Percentiles rank a stretch among this genome's conserved stretches.
phyloP scores from a whole-genome alignment of 768 basidiomycete species.

The Mycena floridula region DNA sequence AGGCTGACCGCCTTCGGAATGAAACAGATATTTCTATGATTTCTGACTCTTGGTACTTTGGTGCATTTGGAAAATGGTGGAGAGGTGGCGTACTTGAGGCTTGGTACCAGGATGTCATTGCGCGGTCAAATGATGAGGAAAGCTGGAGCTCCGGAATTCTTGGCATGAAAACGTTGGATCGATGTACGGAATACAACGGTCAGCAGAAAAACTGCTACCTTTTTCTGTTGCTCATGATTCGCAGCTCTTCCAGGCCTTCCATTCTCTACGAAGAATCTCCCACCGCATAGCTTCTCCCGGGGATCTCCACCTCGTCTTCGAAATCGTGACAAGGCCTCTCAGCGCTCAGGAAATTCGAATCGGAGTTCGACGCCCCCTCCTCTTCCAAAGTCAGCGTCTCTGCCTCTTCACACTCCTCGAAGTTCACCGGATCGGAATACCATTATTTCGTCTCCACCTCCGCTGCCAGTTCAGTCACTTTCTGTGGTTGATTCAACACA shows the following conservation, averaged over 20 bases:
- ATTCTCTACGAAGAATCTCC: conserved; percentile 42
- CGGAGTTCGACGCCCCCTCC: conserved; percentile 79
- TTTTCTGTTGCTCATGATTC: conserved; percentile 5
- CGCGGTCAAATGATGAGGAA: conserved; percentile 61
- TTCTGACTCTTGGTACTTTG: conserved; percentile 84
- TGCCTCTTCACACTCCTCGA: conserved; percentile 68
- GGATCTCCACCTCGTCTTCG: conserved; percentile 51
- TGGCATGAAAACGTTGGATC: conserved; percentile 67
- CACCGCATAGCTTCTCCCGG: conserved; percentile 32
- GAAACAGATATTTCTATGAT: conserved; percentile 45
- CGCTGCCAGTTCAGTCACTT: conserved; percentile 19
- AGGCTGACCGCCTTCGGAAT: conserved; percentile 24
- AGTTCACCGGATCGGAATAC: conserved; percentile 13
- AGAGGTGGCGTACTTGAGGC: conserved; percentile 73
- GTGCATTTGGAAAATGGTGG: conserved; percentile 91
- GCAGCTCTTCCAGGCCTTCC: conserved; percentile 35
- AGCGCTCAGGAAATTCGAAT: conserved; percentile 30
- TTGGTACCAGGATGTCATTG: conserved; percentile 70
- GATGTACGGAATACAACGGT: conserved; percentile 65
- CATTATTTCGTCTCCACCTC: conserved; percentile 18
- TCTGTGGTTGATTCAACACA: background rate
- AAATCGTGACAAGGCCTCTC: conserved; percentile 51
- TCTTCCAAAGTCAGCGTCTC: conserved; percentile 72
- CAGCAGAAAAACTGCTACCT: conserved; percentile 14
- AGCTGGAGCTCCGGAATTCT: conserved; percentile 75